Evolutionary conservation across 2,329 filamentous ascomycete species (phyloP).

Genomic region (Eutypella sp.): DNA sequence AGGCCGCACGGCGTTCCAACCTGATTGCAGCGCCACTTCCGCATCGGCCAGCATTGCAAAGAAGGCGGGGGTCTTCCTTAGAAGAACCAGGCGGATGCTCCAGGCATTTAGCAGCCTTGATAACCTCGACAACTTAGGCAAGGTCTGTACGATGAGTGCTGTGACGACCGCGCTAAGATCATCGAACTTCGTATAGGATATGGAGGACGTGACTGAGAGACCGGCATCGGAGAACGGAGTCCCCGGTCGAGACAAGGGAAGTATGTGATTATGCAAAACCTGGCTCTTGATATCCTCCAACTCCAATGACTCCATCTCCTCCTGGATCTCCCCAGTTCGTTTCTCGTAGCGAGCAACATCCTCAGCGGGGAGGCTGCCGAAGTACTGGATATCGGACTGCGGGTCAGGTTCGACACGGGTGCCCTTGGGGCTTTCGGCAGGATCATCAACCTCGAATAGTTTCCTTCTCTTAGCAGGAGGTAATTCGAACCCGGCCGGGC

Average conservation of each 20-base stretch:
- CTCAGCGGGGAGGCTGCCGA: slow-evolving; percentile 64
- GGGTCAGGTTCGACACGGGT: slow-evolving; percentile 17
- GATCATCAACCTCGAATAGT: slow-evolving; percentile 21
- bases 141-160: slow-evolving; percentile 80
- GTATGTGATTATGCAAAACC: slow-evolving; percentile 75
- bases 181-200: slow-evolving; percentile 66
- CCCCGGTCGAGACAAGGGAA: slow-evolving; percentile 50
- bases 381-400: slow-evolving; percentile 41
- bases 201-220: slow-evolving; percentile 34
- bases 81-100: slow-evolving; percentile 69
- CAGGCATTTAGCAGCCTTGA: slow-evolving; percentile 70
- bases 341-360: slow-evolving; percentile 65
- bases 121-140: slow-evolving; percentile 75
- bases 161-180: slow-evolving; percentile 89
- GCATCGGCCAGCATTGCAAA: slow-evolving; percentile 62
- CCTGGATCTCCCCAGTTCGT: slow-evolving; percentile 68
- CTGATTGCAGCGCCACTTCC: slow-evolving; percentile 59
- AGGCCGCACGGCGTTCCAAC: slow-evolving; percentile 57
- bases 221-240: slow-evolving; percentile 44
- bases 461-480: slow-evolving; percentile 38
- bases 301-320: slow-evolving; percentile 63
- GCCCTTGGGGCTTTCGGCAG: slow-evolving; percentile 14
- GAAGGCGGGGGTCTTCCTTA: slow-evolving; percentile 68
- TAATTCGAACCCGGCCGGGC: slow-evolving; percentile 50
- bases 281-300: slow-evolving; percentile 87